Conservation (phyloP, 2,329 filamentous ascomycete genomes). For the Arthrobotrys sphaeroides region DNA sequence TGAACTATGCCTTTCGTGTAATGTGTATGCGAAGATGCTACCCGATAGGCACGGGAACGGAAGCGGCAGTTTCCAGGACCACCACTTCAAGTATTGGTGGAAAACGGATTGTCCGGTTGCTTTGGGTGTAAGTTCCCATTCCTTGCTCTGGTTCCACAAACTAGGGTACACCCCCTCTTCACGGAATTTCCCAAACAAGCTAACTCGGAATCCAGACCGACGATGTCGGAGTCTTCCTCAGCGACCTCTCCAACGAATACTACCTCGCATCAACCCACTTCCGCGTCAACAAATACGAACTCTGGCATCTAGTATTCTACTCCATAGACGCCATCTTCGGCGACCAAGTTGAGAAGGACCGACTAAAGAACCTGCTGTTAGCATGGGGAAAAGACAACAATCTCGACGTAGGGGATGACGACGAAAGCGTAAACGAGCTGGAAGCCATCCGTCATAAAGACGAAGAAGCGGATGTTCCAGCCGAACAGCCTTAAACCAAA, state of each 20-base stretch:
- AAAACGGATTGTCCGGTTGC: slow-evolving; percentile 70
- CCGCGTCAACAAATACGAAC: slow-evolving; percentile 64
- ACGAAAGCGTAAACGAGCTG: slow-evolving; percentile 50
- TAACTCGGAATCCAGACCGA: slow-evolving; percentile 70
- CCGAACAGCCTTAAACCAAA: not conserved
- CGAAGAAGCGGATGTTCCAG: not conserved
- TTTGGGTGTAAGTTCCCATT: slow-evolving; percentile 71
- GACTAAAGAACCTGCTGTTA: slow-evolving; percentile 67
- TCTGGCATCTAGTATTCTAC: slow-evolving; percentile 69
- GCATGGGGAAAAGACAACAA: slow-evolving; percentile 56
- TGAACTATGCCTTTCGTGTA: slow-evolving; percentile 82
- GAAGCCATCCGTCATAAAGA: slow-evolving; percentile 32
- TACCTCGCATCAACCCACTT: slow-evolving; percentile 77
- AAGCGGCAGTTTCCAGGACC: slow-evolving; percentile 66
- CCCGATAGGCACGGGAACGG: slow-evolving; percentile 62
- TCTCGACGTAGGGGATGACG: slow-evolving; percentile 31
- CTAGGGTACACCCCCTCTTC: not conserved
- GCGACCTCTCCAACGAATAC: slow-evolving; percentile 79
- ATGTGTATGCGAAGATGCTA: slow-evolving; percentile 79
- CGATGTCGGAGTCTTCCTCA: slow-evolving; percentile 83
- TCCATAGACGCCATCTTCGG: slow-evolving; percentile 75
- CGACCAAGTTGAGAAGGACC: slow-evolving; percentile 69
- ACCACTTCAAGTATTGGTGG: slow-evolving; percentile 82
- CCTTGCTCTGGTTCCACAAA: not conserved
- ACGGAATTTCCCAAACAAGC: slow-evolving; percentile 21